phyloP scores from a whole-genome alignment of 495 filamentous ascomycete species.

The Hypoxylon perforatum region DNA sequence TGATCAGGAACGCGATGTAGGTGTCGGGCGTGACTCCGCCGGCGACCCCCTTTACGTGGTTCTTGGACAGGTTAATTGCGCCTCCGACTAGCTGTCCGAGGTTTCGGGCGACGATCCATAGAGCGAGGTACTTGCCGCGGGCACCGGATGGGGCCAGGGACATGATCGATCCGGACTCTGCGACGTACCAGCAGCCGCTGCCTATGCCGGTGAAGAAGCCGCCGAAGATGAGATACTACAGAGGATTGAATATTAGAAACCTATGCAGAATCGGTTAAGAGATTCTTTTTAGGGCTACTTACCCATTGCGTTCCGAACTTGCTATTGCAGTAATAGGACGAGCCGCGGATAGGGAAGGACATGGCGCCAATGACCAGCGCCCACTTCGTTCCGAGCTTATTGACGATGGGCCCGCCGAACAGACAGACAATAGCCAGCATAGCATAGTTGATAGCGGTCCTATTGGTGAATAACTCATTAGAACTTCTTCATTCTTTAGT shows the following conservation, averaged over 20 bases:
- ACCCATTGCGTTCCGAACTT: conserved; percentile 62
- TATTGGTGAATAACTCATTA: conserved; percentile 5
- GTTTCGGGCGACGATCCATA: conserved; percentile 62
- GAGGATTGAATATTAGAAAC: conserved; percentile 5
- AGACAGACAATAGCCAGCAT: conserved; percentile 47
- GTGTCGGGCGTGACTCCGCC: conserved; percentile 38
- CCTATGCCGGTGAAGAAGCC: conserved; percentile 59
- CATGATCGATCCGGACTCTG: conserved; percentile 61
- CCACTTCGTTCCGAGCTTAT: conserved; percentile 59
- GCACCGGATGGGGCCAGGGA: conserved; percentile 58
- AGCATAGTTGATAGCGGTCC: conserved; percentile 36
- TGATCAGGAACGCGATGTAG: conserved; percentile 38
- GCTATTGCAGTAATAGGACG: conserved; percentile 62
- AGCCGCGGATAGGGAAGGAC: conserved; percentile 60
- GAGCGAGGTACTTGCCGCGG: conserved; percentile 57
- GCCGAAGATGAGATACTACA: conserved; percentile 53
- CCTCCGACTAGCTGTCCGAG: conserved; percentile 60
- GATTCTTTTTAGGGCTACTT: neutral
- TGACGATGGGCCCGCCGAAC: conserved; percentile 55
- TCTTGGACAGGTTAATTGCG: conserved; percentile 52
- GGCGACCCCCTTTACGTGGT: conserved; percentile 26
- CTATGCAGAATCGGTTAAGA: neutral
- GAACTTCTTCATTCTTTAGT: neutral
- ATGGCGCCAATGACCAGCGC: conserved; percentile 59
- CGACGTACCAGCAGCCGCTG: conserved; percentile 60